Evolutionary conservation across 2,329 filamentous ascomycete species (phyloP).

Genomic region (Aspergillus tubingensis): DNA sequence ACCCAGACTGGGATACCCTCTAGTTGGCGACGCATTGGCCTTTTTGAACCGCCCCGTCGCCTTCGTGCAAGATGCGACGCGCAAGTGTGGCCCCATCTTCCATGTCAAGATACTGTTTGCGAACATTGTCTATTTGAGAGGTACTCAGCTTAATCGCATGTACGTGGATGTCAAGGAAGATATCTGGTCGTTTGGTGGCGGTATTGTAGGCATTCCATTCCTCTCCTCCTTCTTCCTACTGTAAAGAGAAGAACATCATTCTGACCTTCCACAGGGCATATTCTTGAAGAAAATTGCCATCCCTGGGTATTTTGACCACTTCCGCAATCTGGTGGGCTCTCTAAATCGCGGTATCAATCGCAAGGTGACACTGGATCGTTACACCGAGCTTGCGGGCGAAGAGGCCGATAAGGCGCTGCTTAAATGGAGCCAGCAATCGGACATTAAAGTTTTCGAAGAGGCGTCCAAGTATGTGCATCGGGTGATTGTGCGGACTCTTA

Average conservation of each 20-base stretch:
- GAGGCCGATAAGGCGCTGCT: not conserved
- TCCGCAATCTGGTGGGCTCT: not conserved
- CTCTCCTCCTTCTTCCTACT: not conserved
- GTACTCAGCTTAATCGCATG: not conserved
- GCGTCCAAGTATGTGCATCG: constrained; percentile 4
- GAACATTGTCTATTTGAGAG: not conserved
- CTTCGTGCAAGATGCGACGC: not conserved
- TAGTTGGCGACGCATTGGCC: not conserved
- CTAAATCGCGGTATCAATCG: not conserved
- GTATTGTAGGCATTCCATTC: not conserved
- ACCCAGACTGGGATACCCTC: not conserved
- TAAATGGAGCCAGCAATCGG: not conserved
- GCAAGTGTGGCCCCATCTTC: not conserved
- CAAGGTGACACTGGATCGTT: not conserved
- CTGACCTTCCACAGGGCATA: not conserved
- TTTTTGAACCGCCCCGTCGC: not conserved
- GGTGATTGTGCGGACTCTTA: constrained; percentile 6
- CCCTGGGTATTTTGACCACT: constrained; percentile 5
- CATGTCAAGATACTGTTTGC: not conserved
- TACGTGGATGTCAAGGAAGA: not conserved
- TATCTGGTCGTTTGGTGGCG: not conserved
- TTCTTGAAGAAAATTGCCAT: constrained; percentile 6
- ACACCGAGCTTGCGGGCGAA: not conserved
- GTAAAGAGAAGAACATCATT: not conserved
- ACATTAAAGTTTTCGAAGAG: constrained; percentile 4